Percentiles rank a stretch among this genome's conserved stretches.
Conservation (phyloP, 257 asterid genomes). For the Jacaranda copaia region DNA sequence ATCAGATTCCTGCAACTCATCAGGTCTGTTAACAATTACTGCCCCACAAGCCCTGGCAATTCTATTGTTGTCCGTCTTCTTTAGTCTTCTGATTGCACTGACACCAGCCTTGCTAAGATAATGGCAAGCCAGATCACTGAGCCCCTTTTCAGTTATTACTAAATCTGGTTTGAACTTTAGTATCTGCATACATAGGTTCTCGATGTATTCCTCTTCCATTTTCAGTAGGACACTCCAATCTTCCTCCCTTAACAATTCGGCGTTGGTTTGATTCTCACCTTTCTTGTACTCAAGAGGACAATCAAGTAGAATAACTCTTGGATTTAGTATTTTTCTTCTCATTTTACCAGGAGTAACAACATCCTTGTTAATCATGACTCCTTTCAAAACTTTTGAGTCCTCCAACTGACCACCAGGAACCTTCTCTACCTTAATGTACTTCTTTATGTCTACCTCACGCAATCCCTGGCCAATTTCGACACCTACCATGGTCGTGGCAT, state of each 20-base stretch:
- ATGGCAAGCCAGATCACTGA: constrained; percentile 92
- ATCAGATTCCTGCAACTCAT: constrained; percentile 97
- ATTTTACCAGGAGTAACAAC: constrained; percentile 98
- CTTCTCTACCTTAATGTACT: constrained; percentile 95
- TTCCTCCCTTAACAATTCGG: constrained; percentile 89
- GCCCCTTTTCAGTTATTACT: constrained; percentile 91
- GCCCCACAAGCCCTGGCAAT: constrained; percentile 99
- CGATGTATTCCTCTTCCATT: constrained; percentile 96
- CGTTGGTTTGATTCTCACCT: constrained; percentile 98
- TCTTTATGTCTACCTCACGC: constrained; percentile 94
- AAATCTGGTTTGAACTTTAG: constrained; percentile 88
- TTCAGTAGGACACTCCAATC: constrained; percentile 91
- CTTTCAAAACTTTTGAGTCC: constrained; percentile 86
- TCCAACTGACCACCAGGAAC: constrained; percentile 97
- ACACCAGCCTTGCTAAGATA: constrained; percentile 94
- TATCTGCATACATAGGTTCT: constrained; percentile 74
- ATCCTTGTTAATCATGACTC: constrained; percentile 95
- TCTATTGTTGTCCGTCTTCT: constrained; percentile 92
- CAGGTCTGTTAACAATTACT: constrained; percentile 91
- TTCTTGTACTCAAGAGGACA: constrained; percentile 96
- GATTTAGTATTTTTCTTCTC: constrained; percentile 85
- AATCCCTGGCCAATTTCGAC: constrained; percentile 91
- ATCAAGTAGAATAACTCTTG: constrained; percentile 93
- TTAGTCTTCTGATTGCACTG: constrained; percentile 91
- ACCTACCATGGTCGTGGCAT: constrained; percentile 87